Conservation (phyloP, 495 filamentous ascomycete genomes). For the Jackrogersella minutella region DNA sequence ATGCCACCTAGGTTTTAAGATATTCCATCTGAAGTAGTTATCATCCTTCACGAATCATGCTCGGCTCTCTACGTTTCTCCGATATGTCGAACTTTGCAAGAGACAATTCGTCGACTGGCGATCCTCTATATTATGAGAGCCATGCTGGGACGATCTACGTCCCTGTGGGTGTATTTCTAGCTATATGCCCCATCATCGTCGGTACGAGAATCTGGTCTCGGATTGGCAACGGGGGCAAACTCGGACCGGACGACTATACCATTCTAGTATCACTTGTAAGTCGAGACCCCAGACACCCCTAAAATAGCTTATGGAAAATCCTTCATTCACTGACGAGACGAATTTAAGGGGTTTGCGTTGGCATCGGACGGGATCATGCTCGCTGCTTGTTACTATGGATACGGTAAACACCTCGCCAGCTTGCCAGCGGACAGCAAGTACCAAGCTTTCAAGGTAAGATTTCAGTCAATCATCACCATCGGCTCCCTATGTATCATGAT, state of each 20-base stretch:
- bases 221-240: conserved; percentile 30
- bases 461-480: no score
- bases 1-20: neutral
- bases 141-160: conserved; percentile 37
- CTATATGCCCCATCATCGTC: conserved; percentile 39
- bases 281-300: neutral
- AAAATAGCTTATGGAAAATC: neutral
- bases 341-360: conserved; percentile 28
- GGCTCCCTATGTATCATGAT: no score
- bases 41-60: no score
- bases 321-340: neutral
- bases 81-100: conserved; percentile 8
- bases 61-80: no score
- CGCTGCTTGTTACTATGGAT: conserved; percentile 42
- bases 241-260: conserved; percentile 44
- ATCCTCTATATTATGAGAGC: conserved; percentile 13
- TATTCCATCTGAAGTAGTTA: no score
- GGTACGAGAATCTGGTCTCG: conserved; percentile 40
- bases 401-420: conserved; percentile 35
- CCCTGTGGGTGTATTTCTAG: conserved; percentile 38
- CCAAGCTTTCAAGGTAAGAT: conserved; percentile 42
- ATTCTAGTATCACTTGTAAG: conserved; percentile 44
- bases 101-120: neutral
- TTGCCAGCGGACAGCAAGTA: conserved; percentile 27
- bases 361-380: conserved; percentile 44